Evolutionary conservation across 495 filamentous ascomycete species (phyloP), one percentile per base, ranked within the genome.

Genomic region (Annulohypoxylon maeteangense): DNA sequence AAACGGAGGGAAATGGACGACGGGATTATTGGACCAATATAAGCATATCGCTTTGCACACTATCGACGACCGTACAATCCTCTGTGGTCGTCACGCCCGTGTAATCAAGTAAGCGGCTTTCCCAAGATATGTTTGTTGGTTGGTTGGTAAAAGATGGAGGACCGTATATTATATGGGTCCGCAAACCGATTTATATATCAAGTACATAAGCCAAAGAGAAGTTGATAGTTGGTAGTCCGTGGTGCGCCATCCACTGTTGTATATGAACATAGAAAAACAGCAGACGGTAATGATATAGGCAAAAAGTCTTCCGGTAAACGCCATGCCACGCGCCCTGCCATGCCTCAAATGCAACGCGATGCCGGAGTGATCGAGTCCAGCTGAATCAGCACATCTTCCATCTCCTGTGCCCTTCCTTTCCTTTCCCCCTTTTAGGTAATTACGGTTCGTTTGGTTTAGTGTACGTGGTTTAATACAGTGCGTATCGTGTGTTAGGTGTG

Each of bases 311-410:
- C 58, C 68, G 29, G 12, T 61, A 44, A 75, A 75, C 72, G 75
- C 75, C 75, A 44, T 72, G 58, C 73, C 66, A 62, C 50, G 53
- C 67, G 67, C 56, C 56, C 61, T 47, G 42, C 70, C 71, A 67
- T 75, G 75, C 72, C n/a, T n/a, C 69, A 61, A 72, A 74, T 74
- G 68, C 74, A 76, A 66, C 50, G 50, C 50, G 27, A 18, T 57
- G 38, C 29, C 59, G 51, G 62, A 75, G 53, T 34, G 22, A 66
- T 44, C 47, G 58, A 65, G 48, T 42, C 65, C 59, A 36, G 57
- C 31, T 14, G 34, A 56, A 53, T 44, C 64, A 62, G 56, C 27
- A 40, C 45, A 38, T 40, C 48, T 53, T 31, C 22, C 36, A 20
- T 47, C 38, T 27, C 16, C 12, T 27, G 12, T 58, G 16, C 38